Evolutionary conservation across 305 asterid species (phyloP).

Genomic region (Coffea humblotiana): DNA sequence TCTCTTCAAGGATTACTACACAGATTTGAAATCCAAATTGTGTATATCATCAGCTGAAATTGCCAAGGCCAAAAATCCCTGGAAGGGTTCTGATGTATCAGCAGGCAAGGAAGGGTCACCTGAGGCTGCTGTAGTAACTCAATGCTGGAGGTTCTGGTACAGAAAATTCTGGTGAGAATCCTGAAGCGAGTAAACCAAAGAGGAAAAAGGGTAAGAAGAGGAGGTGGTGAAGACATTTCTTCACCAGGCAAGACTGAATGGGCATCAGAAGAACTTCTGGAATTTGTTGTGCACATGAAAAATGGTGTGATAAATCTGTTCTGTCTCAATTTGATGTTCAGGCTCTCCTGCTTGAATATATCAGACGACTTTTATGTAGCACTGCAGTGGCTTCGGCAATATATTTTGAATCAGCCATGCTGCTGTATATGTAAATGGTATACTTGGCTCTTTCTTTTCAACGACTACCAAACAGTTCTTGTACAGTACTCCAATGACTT

Average conservation of each 20-base stretch:
- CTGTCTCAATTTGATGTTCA: too few species aligned
- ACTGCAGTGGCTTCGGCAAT: too few species aligned
- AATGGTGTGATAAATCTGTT: constrained; percentile 82
- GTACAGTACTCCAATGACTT: too few species aligned
- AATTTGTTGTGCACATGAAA: constrained; percentile 94
- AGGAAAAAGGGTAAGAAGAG: constrained; percentile 57
- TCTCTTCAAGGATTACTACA: constrained; percentile 89
- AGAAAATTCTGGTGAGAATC: constrained; percentile 57
- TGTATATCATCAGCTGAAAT: constrained; percentile 69
- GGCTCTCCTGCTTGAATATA: constrained; percentile 90
- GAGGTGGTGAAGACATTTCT: constrained; percentile 42
- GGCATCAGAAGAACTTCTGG: constrained; percentile 95
- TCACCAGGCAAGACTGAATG: constrained; percentile 56
- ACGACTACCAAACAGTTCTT: too few species aligned
- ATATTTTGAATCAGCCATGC: too few species aligned
- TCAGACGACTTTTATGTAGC: too few species aligned
- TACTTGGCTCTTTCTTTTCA: too few species aligned
- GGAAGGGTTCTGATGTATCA: constrained; percentile 61
- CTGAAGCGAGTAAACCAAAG: constrained; percentile 57
- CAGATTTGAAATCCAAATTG: constrained; percentile 69
- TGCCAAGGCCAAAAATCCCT: constrained; percentile 76
- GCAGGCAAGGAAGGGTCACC: constrained; percentile 54
- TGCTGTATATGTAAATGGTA: too few species aligned
- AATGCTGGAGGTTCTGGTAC: constrained; percentile 66
- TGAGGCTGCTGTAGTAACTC: constrained; percentile 48